phyloP scores from a whole-genome alignment of 257 asterid species.

The Primulina huaijiensis region DNA sequence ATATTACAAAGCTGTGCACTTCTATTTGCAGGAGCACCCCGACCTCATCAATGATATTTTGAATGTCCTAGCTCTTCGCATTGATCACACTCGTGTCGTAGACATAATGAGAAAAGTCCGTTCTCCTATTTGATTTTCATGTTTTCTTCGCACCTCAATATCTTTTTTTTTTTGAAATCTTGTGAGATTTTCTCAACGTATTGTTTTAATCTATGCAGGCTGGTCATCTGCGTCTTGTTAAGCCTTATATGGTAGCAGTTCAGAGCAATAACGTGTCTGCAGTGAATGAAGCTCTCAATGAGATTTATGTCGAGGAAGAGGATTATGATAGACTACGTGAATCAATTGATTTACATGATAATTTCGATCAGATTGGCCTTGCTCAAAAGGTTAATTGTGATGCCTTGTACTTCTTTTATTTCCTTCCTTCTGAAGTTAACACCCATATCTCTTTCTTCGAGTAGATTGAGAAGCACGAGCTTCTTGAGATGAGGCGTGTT shows the following conservation, averaged over 20 bases:
- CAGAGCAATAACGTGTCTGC: slow-evolving; percentile 93
- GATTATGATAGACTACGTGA: slow-evolving; percentile 88
- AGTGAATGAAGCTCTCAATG: slow-evolving; percentile 88
- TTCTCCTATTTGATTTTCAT: slow-evolving; percentile 10
- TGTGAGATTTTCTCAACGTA: slow-evolving; percentile 13
- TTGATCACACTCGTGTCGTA: slow-evolving; percentile 91
- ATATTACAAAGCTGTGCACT: slow-evolving; percentile 61
- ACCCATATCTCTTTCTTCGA: slow-evolving; percentile 7
- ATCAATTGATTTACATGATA: slow-evolving; percentile 83
- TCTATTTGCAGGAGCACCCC: slow-evolving; percentile 67
- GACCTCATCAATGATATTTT: slow-evolving; percentile 86
- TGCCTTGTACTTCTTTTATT: not conserved
- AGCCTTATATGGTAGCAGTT: slow-evolving; percentile 96
- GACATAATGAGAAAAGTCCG: slow-evolving; percentile 90
- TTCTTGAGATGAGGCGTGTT: slow-evolving; percentile 97
- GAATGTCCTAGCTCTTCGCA: slow-evolving; percentile 91
- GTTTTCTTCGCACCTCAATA: not conserved
- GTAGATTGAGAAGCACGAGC: slow-evolving; percentile 95
- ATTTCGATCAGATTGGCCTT: slow-evolving; percentile 88
- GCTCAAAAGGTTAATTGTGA: slow-evolving; percentile 67
- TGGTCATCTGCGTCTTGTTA: slow-evolving; percentile 81
- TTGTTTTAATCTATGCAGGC: slow-evolving; percentile 49
- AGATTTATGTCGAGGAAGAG: slow-evolving; percentile 90
- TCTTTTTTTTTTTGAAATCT: slow-evolving; percentile 9
- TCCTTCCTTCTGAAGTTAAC: slow-evolving; percentile 9